phyloP scores from a whole-genome alignment of 768 basidiomycete species.

The Coprinellus micaceus region DNA sequence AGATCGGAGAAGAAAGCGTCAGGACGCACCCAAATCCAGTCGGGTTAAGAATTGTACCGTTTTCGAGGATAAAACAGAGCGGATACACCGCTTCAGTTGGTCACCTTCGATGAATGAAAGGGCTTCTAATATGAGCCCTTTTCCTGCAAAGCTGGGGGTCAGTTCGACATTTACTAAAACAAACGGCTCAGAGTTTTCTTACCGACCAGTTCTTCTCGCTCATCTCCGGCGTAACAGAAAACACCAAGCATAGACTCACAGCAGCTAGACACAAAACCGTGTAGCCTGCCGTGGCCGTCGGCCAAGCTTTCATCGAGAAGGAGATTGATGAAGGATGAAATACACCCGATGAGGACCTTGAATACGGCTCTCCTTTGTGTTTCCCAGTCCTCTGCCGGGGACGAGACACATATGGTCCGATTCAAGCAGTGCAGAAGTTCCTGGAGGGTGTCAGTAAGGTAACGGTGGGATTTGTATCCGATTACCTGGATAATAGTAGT shows the following conservation, averaged over 20 bases:
- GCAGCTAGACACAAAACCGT: neutral
- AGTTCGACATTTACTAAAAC: neutral
- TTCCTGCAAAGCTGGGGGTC: neutral
- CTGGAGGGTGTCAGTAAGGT: neutral
- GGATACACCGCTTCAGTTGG: neutral
- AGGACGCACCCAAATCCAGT: neutral
- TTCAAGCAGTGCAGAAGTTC: neutral
- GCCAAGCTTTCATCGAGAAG: neutral
- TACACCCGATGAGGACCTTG: neutral
- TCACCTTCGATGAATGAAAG: neutral
- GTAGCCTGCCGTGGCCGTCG: neutral
- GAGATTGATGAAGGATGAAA: neutral
- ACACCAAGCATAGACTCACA: constrained; percentile 1
- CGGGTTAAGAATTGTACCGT: neutral
- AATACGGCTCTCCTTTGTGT: neutral
- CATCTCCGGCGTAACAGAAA: neutral
- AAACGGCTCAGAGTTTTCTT: neutral
- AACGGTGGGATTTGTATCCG: neutral
- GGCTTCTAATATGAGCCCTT: neutral
- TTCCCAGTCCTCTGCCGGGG: neutral
- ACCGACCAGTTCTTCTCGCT: neutral
- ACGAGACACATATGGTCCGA: neutral
- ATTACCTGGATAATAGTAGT: neutral
- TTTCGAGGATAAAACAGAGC: neutral
- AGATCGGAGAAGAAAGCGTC: neutral